Percentiles rank a stretch among this genome's conserved stretches.
These are phyloP conservation scores for Diaporthe destruens DNA, from an alignment of 2,329 filamentous ascomycete species.

Conservation along the genomic window DNA sequence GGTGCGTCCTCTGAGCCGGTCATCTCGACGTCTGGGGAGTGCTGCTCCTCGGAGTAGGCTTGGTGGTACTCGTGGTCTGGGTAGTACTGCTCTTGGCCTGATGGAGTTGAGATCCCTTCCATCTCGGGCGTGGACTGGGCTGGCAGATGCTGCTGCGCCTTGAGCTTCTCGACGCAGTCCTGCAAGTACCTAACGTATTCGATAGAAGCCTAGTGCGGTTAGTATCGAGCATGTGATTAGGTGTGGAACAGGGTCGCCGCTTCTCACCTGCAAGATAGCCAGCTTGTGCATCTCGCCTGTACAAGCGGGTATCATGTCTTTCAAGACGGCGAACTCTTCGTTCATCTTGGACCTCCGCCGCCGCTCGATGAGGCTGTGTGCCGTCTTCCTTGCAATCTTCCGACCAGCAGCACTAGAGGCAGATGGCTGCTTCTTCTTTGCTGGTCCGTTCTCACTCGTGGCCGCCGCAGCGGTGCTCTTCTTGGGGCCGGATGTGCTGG, in stretches of 20 bases:
- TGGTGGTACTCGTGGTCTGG: slow-evolving; percentile 44
- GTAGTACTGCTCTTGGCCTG: slow-evolving; percentile 47
- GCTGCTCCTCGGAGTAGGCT: slow-evolving; percentile 49
- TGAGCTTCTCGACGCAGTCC: slow-evolving; percentile 85
- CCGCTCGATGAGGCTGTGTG: slow-evolving; percentile 94
- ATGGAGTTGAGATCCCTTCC: slow-evolving; percentile 47
- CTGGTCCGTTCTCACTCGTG: slow-evolving; percentile 46
- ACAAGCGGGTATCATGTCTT: slow-evolving; percentile 96
- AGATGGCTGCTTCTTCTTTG: slow-evolving; percentile 82
- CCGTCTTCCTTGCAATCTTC: slow-evolving; percentile 95
- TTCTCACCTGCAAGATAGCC: slow-evolving; percentile 87
- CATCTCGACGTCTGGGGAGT: slow-evolving; percentile 71
- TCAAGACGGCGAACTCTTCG: slow-evolving; percentile 93
- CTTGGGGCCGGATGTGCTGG: slow-evolving; percentile 42
- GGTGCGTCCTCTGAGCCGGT: slow-evolving; percentile 60
- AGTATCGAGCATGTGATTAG: slow-evolving; percentile 17
- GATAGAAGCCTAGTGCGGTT: slow-evolving; percentile 80
- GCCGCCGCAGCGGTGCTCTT: slow-evolving; percentile 41
- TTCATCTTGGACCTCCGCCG: slow-evolving; percentile 97
- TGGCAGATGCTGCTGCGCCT: slow-evolving; percentile 64
- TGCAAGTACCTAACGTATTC: slow-evolving; percentile 96
- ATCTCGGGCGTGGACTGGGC: slow-evolving; percentile 49
- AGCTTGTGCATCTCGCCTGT: slow-evolving; percentile 99
- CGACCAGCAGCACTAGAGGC: slow-evolving; percentile 87
- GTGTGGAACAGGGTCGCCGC: background rate